Percentiles rank a stretch among this genome's conserved stretches.
These are phyloP conservation scores for Cercospora zeina DNA, from an alignment of 2,329 filamentous ascomycete species.

Conservation along the genomic window DNA sequence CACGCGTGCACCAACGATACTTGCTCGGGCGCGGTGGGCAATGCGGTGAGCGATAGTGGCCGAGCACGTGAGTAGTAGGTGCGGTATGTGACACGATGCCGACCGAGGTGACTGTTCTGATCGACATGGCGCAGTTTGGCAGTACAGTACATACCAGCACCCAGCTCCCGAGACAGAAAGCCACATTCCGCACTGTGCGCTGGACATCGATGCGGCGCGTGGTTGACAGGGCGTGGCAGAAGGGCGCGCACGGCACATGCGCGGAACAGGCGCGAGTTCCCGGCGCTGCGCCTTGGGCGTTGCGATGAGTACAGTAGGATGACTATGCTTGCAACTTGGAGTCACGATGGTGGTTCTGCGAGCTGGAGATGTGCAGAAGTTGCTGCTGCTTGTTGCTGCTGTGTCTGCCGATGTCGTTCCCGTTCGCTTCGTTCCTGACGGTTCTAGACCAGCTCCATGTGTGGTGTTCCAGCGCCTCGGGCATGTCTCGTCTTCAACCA, in stretches of 20 bases:
- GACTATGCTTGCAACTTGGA: background rate
- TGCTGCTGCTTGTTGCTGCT: background rate
- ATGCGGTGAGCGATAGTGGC: background rate
- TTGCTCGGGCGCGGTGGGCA: background rate
- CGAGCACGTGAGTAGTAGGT: background rate
- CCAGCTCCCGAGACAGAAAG: background rate
- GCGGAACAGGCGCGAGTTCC: background rate
- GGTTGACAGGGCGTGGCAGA: background rate
- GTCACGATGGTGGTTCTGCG: no score
- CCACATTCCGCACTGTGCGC: background rate
- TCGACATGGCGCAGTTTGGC: background rate
- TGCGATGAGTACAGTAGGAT: background rate
- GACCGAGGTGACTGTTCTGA: background rate
- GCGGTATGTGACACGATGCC: background rate
- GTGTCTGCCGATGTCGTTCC: background rate
- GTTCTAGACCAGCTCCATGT: background rate
- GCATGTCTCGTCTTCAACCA: constrained; percentile 2
- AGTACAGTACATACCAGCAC: no score
- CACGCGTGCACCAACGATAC: background rate
- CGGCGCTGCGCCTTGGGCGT: background rate
- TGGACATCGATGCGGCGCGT: background rate
- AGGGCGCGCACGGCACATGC: background rate
- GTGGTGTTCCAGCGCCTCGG: background rate
- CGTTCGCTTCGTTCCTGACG: no score
- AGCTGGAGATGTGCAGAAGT: background rate